Percentiles rank a stretch among this genome's conserved stretches.
phyloP scores from a whole-genome alignment of 2,329 filamentous ascomycete genomes.

The Phyllosticta paracitricarpa region DNA sequence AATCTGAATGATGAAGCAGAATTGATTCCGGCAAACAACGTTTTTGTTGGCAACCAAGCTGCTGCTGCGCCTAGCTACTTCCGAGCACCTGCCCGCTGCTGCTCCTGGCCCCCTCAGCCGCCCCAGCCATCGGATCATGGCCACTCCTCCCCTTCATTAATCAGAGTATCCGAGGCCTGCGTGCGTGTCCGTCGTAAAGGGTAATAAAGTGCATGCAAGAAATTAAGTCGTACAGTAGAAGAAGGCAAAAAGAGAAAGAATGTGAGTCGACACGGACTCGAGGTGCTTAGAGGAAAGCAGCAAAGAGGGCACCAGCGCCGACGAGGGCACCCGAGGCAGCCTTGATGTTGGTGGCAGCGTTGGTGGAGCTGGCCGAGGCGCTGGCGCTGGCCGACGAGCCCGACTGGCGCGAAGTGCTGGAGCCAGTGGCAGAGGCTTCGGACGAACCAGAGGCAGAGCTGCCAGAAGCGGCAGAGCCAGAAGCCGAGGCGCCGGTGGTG shows the following conservation, averaged over 20 bases:
- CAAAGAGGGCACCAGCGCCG: conserved; percentile 10
- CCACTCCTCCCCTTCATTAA: neutral
- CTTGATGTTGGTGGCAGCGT: conserved; percentile 6
- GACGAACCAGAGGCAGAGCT: conserved; percentile 8
- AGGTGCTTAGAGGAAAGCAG: conserved; percentile 9
- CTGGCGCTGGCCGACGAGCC: conserved; percentile 11
- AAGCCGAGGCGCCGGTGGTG: conserved; percentile 5
- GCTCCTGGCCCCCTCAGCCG: neutral
- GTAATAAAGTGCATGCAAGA: neutral
- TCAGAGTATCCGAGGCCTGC: neutral
- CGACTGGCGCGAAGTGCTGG: conserved; percentile 11
- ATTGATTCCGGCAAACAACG: no score
- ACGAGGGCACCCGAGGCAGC: conserved; percentile 11
- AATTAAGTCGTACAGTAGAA: neutral
- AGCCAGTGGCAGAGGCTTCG: neutral
- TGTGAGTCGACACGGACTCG: neutral
- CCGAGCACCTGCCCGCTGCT: neutral
- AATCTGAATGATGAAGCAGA: neutral
- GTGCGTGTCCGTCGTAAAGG: neutral
- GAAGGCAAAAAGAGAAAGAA: neutral
- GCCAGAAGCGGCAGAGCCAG: conserved; percentile 10
- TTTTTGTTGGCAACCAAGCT: neutral
- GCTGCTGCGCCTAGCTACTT: neutral
- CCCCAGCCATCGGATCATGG: neutral
- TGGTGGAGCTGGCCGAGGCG: conserved; percentile 12